Base-by-base conservation (phyloP, 2,329 filamentous ascomycete genomes). In the Microcyclospora tardicrescens region DNA sequence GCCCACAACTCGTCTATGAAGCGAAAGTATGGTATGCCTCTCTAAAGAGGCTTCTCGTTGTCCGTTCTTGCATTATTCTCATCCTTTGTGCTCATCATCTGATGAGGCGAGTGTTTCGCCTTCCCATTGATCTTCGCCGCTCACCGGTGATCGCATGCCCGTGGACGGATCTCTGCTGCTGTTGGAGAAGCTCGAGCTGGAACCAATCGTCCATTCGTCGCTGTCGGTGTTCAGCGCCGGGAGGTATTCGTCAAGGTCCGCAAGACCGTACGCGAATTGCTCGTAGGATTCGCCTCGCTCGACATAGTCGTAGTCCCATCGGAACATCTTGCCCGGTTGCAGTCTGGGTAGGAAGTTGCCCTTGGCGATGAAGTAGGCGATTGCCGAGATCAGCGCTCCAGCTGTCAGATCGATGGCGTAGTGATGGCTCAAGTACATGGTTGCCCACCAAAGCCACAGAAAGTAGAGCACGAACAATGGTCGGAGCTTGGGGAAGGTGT, bases 401-500 rank as follows among this genome's bases (percentile, higher is more conserved):
- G 75, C 84, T 16, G 95, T 84, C 36, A 96, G 70, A 60, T 96
- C 89, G 31, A 96, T 82, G 27, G 87, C 89, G 59, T 96, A 96
- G 66, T 96, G 89, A 63, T 96, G 89, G 55, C 84, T 93, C 37
- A 96, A 75, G 58, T 96, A 95, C 85, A 96, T 94, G 50, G 89
- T 96, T 10, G 87, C 83, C 86, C 89, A 96, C 84, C 86, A 95
- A 54, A 95, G 79, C 89, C 89, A 95, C 57, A 82, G 73, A 33
- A 82, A 81, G 62, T 95, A 96, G 47, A 74, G 70, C 46, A 87
- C 73, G 63, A 93, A 93, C 38, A 91, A 63, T 10, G 80, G 77
- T 49, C 82, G 78, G 49, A 93, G 73, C 44, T 76, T 77, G 4
- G 89, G 89, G 69, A 96, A 95, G 59, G 84, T 79, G 62, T 93